Percentiles rank a stretch among this genome's conserved stretches.
Evolutionary conservation across 139 green algal species (phyloP).

Genomic region (Bryopsis sp.): DNA sequence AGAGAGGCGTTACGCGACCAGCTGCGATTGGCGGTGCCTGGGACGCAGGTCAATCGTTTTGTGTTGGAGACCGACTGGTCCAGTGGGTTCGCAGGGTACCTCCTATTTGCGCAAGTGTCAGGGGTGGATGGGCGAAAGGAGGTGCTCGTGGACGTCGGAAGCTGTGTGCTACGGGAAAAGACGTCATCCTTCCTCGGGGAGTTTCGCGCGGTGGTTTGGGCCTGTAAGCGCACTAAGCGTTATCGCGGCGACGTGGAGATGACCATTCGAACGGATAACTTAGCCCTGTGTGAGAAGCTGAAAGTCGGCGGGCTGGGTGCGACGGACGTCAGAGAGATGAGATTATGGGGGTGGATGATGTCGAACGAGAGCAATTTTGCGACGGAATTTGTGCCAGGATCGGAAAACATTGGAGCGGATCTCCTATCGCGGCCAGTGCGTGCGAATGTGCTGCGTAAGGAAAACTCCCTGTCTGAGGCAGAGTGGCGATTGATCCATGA

Average conservation of each 20-base stretch:
- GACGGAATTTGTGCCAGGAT: slow-evolving; percentile 13
- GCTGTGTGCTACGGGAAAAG: background rate
- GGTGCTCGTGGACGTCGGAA: background rate
- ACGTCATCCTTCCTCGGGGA: slow-evolving; percentile 15
- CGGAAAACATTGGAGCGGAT: slow-evolving; percentile 16
- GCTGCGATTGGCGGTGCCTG: background rate
- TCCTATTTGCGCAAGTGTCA: slow-evolving; percentile 7
- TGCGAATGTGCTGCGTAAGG: no score
- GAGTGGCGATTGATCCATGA: no score
- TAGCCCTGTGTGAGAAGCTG: background rate
- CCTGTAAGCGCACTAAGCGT: slow-evolving; percentile 10
- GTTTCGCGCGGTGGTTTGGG: slow-evolving; percentile 11
- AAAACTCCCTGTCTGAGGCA: no score
- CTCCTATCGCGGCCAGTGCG: slow-evolving; percentile 8
- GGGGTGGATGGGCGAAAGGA: background rate
- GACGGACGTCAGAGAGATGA: background rate
- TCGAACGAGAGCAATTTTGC: background rate
- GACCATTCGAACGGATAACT: slow-evolving; percentile 11
- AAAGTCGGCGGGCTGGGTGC: no score
- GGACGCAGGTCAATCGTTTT: background rate
- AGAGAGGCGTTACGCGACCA: background rate
- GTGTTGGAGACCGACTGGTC: slow-evolving; percentile 17
- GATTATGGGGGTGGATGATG: background rate
- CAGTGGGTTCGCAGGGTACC: slow-evolving; percentile 1
- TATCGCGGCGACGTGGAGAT: background rate